Percentiles rank a stretch among this genome's conserved stretches.
These are phyloP conservation scores for Clarireedia homoeocarpa DNA, from an alignment of 2,329 filamentous ascomycete species.

Conservation along the genomic window DNA sequence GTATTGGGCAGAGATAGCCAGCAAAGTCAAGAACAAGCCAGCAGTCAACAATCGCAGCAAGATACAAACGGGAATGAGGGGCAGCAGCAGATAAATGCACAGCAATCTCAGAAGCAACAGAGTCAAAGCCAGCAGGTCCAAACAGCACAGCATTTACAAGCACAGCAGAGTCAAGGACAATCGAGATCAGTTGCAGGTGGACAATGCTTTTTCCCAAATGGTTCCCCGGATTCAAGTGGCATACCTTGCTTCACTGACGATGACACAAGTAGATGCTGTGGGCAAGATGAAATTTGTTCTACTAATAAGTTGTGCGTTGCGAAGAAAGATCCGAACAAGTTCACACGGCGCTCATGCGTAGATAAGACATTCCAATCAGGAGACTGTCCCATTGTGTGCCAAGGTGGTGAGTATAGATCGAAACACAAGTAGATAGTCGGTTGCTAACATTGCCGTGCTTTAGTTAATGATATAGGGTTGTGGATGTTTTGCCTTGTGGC, in stretches of 20 bases:
- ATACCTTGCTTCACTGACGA: constrained; percentile 13
- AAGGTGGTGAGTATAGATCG: constrained; percentile 10
- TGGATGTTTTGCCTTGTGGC: constrained; percentile 12
- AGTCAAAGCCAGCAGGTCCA: not conserved
- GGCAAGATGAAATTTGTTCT: constrained; percentile 13
- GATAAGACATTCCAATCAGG: constrained; percentile 9
- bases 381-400: constrained; percentile 15
- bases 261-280: constrained; percentile 13
- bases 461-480: constrained; percentile 8
- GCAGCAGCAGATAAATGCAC: too few relatives aligned
- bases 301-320: constrained; percentile 15
- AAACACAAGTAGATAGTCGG: not conserved
- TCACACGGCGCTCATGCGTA: constrained; percentile 13
- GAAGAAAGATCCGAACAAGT: constrained; percentile 6
- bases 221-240: constrained; percentile 8
- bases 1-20: not conserved
- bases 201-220: constrained; percentile 12
- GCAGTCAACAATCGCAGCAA: not conserved
- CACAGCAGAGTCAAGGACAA: not conserved
- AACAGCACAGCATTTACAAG: not conserved
- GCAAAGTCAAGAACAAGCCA: not conserved
- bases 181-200: not conserved
- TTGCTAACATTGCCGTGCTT: not conserved
- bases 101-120: not conserved
- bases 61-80: not conserved